Percentiles rank a stretch among this genome's conserved stretches.
These are phyloP conservation scores for Neofusicoccum sp. DNA, from an alignment of 2,329 filamentous ascomycete species.

Conservation along the genomic window DNA sequence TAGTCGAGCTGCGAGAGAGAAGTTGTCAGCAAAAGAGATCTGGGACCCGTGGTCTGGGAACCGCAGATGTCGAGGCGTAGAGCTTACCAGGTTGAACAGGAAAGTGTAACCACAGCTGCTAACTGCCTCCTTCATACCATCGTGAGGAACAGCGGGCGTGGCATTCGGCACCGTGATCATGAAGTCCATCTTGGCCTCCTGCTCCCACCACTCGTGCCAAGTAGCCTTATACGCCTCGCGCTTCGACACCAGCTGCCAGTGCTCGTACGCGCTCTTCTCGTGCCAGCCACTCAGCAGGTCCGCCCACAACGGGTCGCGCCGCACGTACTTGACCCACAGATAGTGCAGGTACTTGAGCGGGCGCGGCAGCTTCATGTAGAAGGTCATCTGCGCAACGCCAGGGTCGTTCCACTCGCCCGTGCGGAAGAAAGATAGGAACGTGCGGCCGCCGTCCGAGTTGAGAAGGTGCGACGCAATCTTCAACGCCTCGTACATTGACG, in stretches of 20 bases:
- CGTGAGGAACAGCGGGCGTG: constrained; percentile 84
- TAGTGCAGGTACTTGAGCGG: constrained; percentile 85
- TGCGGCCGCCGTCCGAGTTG: constrained; percentile 80
- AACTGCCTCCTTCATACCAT: constrained; percentile 82
- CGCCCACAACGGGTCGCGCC: constrained; percentile 76
- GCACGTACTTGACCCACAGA: constrained; percentile 84
- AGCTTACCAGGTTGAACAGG: constrained; percentile 78
- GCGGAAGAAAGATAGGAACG: constrained; percentile 75
- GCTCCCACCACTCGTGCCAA: constrained; percentile 87
- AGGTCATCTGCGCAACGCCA: constrained; percentile 74
- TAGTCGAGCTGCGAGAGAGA: constrained; percentile 70
- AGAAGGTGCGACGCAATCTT: constrained; percentile 77
- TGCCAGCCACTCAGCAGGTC: constrained; percentile 73
- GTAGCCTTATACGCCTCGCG: constrained; percentile 75
- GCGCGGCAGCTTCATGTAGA: constrained; percentile 71
- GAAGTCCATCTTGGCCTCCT: constrained; percentile 68
- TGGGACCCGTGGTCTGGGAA: constrained; percentile 1
- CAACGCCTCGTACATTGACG: constrained; percentile 67
- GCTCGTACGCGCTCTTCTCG: constrained; percentile 72
- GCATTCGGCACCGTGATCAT: constrained; percentile 85
- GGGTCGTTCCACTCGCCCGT: constrained; percentile 78
- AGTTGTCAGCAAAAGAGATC: constrained; percentile 15
- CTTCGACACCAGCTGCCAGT: constrained; percentile 78
- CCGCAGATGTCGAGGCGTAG: neutral
- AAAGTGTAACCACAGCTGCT: constrained; percentile 92